Conservation (phyloP, 306 rosid species). For the Aeschynomene evenia region DNA sequence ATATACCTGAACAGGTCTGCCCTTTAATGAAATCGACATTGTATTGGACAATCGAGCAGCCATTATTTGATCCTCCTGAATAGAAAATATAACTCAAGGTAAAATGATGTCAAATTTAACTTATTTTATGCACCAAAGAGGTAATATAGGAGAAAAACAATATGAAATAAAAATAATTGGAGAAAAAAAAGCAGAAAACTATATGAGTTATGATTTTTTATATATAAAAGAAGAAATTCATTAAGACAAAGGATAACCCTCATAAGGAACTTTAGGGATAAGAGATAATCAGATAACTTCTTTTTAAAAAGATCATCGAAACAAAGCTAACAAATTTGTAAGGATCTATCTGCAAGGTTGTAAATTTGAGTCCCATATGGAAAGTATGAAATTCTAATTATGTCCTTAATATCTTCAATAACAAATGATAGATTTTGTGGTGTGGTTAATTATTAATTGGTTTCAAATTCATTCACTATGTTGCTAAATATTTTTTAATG, state of each 20-base stretch:
- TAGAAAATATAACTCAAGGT: constrained; percentile 31
- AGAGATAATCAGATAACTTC: background rate
- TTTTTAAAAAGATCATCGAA: background rate
- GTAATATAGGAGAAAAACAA: background rate
- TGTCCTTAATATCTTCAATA: too few relatives aligned
- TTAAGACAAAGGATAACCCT: background rate
- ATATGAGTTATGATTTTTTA: too few relatives aligned
- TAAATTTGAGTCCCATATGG: too few relatives aligned
- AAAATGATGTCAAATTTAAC: constrained; percentile 18
- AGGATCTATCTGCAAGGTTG: too few relatives aligned
- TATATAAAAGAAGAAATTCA: background rate
- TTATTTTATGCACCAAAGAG: background rate
- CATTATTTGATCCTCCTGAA: constrained; percentile 73
- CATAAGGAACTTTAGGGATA: background rate
- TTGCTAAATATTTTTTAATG: background rate
- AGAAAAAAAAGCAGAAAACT: background rate
- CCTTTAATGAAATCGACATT: constrained; percentile 79
- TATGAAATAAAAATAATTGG: background rate
- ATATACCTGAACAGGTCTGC: constrained; percentile 94
- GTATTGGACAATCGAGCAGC: constrained; percentile 68
- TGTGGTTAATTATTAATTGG: too few relatives aligned
- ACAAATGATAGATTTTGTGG: too few relatives aligned
- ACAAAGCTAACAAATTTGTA: background rate
- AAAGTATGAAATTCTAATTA: too few relatives aligned
- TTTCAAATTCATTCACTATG: too few relatives aligned